Base-by-base conservation (phyloP, 208 protist species). In the Trypanosoma avium region DNA sequence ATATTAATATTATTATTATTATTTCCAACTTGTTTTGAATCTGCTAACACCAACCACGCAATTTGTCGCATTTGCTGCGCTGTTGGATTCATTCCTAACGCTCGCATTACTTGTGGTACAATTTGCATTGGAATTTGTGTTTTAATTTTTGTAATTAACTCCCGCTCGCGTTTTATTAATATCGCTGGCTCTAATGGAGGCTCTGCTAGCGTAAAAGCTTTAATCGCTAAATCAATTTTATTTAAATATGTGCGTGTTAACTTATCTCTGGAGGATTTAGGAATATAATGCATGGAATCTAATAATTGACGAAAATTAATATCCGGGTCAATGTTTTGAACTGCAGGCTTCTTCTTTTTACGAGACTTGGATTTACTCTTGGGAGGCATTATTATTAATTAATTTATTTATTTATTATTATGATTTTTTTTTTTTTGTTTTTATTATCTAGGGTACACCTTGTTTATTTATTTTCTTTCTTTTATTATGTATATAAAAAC, bases 211-310 rank as follows among this genome's bases (percentile, higher is more conserved):
- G 67, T 67, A 24, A 73, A 73, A 32, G 59, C 67, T 6, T 53
- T 29, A 48, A 73, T 70, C n/a, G 56, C 54, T n/a, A 27, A 19
- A 48, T 49, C 27, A 60, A 76, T 64, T 15, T 30, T 40, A 12
- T 67, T 22, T 3, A 42, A 48, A 12, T 64, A 61, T 15, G 54
- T 58, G 9, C 24, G 47, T n/a, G 36, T 45, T 21, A 60, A 48
- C 7, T 4, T 19, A 5, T 72, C 46, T 10, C 72, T 60, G 6
- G 33, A 32, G 4, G 36, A 22, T 50, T 81, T 81, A 4, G 79
- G 65, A 35, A 89, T 68, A 56, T 89, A 89, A 24, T 78, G 40
- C 1, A 45, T 62, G 26, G 75, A 76, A 38, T 86, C 68, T 19
- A 89, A 67, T 13, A 70, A 60, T 46, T 73, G 35, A 0, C 61